Percentiles rank a stretch among this genome's conserved stretches.
Conservation (phyloP, 371 early-diverging fungal genomes). For the Synchytrium microbalum region DNA sequence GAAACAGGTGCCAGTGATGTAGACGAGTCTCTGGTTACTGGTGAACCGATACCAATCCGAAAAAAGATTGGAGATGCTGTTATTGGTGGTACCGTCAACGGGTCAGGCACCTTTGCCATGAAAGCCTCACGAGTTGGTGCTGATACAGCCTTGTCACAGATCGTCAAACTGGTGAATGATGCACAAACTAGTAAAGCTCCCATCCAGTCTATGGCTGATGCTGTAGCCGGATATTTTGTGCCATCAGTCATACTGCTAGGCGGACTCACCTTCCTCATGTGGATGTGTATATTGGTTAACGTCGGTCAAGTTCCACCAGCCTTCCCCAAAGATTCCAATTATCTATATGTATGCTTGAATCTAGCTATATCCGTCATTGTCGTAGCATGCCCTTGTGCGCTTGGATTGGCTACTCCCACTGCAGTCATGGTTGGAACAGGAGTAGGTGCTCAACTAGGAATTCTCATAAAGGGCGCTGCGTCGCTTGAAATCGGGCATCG, state of each 20-base stretch:
- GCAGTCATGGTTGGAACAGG: slow-evolving; percentile 98
- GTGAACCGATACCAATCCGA: slow-evolving; percentile 84
- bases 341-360: slow-evolving; percentile 71
- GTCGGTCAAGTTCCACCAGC: slow-evolving; percentile 33
- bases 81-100: slow-evolving; percentile 92
- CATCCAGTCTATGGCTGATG: slow-evolving; percentile 65
- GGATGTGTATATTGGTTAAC: slow-evolving; percentile 55
- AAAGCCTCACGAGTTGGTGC: slow-evolving; percentile 68
- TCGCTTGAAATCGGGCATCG: slow-evolving; percentile 74
- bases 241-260: slow-evolving; percentile 72
- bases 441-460: slow-evolving; percentile 84
- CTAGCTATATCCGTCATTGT: slow-evolving; percentile 90
- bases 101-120: slow-evolving; percentile 55
- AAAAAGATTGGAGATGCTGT: slow-evolving; percentile 63
- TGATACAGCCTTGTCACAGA: slow-evolving; percentile 77
- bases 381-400: slow-evolving; percentile 95
- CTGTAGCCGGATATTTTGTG: slow-evolving; percentile 83
- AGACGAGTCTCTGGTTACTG: slow-evolving; percentile 98
- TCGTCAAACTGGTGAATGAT: slow-evolving; percentile 81
- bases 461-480: slow-evolving; percentile 78
- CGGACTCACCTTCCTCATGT: slow-evolving; percentile 63
- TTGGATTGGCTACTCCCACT: slow-evolving; percentile 93
- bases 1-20: slow-evolving; percentile 72
- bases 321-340: slow-evolving; percentile 53
- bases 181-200: slow-evolving; percentile 82